Evolutionary conservation across 169 alveolate species (phyloP), one percentile per base, ranked within the genome.

Genomic region (Plasmodium falciparum): DNA sequence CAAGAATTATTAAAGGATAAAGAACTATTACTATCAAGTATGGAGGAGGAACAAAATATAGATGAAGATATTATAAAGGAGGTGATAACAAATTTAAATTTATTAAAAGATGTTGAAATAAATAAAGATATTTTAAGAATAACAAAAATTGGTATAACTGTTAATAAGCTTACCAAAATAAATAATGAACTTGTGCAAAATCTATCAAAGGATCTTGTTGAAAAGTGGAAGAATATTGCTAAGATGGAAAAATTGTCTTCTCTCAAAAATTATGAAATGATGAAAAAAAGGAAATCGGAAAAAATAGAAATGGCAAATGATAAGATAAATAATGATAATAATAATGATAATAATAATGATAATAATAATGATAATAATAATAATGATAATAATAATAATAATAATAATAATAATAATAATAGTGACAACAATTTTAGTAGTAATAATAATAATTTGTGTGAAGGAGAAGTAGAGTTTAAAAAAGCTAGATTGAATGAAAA

Each of bases 141-240:
- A 45, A 95, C 97, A 2, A 92, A 93, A 20, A 95, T 95, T 39
- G 97, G 97, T 13, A 93, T 89, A n/a, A 78, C 93, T 12, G 93
- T 95, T 74, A 94, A 96, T 15, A 93, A 93, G 45, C 91, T 95
- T 45, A 86, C 96, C 12, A 93, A 89, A 73, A 52, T 59, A 24
- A 78, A 75, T 13, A 50, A 66, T 49, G 73, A 45, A 3, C 72
- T 58, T 47, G 74, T 89, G 13, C 93, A 92, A 15, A 71, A 49
- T 62, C 13, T 91, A 47, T 59, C 93, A 58, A 52, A 58, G 20
- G 80, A 70, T 2, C 93, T 91, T 17, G 62, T 65, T 22, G 62
- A 88, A 12, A 80, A 90, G 52, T 89, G 93, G 73, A 90, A 75
- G 63, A 90, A 89, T 54, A 92, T 94, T 90, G 93, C 94, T 33